Conservation (phyloP, 225 moss, liverwort and hornwort species). For the Climacium dendroides region DNA sequence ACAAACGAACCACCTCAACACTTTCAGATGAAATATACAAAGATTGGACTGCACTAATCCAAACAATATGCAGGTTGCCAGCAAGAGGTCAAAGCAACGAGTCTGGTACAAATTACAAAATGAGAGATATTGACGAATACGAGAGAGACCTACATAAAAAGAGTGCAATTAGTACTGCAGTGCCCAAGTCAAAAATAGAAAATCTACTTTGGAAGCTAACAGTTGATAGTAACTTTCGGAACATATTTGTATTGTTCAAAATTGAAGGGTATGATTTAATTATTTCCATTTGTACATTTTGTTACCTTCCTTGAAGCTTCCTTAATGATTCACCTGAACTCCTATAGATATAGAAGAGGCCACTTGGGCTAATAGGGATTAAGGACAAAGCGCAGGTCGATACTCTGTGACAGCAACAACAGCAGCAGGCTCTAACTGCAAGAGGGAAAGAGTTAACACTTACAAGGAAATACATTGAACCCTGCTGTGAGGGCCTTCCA, state of each 20-base stretch:
- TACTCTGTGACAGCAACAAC: not conserved
- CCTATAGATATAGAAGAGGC: not conserved
- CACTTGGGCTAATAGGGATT: not conserved
- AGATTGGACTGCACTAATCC: not conserved
- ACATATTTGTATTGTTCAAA: not conserved
- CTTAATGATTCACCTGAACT: not conserved
- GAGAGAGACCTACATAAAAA: not conserved
- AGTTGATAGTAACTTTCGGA: too few relatives aligned
- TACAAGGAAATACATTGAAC: slow-evolving; percentile 24
- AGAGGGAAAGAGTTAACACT: not conserved
- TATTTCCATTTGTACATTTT: not conserved
- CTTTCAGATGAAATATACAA: not conserved
- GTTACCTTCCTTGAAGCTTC: not conserved
- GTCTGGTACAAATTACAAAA: not conserved
- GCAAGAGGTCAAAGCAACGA: not conserved
- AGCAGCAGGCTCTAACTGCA: not conserved
- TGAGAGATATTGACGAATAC: not conserved
- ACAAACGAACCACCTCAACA: not conserved
- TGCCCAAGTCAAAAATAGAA: not conserved
- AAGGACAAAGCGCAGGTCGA: not conserved
- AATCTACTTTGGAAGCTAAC: not conserved
- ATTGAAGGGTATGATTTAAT: not conserved
- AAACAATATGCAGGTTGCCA: not conserved
- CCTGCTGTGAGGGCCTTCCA: slow-evolving; percentile 15
- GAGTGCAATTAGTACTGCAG: not conserved